Evolutionary conservation across 2,329 filamentous ascomycete genomes (phyloP).

Genomic region (Ceratocystis ficicola): DNA sequence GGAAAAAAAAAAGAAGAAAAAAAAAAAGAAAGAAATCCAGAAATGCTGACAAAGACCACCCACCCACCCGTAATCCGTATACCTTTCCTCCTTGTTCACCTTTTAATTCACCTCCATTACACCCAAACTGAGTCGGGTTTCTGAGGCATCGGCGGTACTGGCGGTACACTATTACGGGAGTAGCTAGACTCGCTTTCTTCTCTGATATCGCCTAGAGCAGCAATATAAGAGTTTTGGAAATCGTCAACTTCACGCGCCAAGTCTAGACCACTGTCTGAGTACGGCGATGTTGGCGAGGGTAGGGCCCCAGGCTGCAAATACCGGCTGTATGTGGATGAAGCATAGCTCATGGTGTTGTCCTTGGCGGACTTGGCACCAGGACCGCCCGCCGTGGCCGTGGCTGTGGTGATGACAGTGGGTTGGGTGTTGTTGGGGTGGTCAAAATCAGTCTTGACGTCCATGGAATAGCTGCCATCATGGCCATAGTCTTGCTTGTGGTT

Average conservation of each 20-base stretch:
- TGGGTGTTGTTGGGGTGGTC: neutral
- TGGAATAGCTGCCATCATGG: neutral
- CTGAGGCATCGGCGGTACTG: conserved; percentile 15
- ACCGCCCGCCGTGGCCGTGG: conserved; percentile 16
- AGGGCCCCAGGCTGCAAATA: conserved; percentile 20
- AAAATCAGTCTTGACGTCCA: neutral
- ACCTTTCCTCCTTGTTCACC: no score
- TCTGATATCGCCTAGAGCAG: conserved; percentile 31
- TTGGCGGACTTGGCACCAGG: conserved; percentile 1
- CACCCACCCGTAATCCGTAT: neutral
- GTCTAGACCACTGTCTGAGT: conserved; percentile 28
- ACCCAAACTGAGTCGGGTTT: conserved; percentile 18
- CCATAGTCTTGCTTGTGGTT: conserved; percentile 8
- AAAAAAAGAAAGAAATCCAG: neutral
- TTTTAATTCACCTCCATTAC: neutral
- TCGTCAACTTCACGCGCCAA: conserved; percentile 37
- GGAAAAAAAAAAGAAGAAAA: neutral
- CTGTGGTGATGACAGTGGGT: conserved; percentile 20
- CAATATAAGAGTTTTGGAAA: conserved; percentile 34
- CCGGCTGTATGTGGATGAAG: conserved; percentile 20
- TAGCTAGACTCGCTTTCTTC: conserved; percentile 26
- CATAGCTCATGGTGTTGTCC: conserved; percentile 21
- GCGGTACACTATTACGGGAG: conserved; percentile 10
- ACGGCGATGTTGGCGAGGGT: conserved; percentile 22
- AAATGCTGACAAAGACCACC: neutral